Evolutionary conservation across 441 rosid species (phyloP), one percentile per base, ranked within the genome.

Genomic region (Populus trichocarpa): DNA sequence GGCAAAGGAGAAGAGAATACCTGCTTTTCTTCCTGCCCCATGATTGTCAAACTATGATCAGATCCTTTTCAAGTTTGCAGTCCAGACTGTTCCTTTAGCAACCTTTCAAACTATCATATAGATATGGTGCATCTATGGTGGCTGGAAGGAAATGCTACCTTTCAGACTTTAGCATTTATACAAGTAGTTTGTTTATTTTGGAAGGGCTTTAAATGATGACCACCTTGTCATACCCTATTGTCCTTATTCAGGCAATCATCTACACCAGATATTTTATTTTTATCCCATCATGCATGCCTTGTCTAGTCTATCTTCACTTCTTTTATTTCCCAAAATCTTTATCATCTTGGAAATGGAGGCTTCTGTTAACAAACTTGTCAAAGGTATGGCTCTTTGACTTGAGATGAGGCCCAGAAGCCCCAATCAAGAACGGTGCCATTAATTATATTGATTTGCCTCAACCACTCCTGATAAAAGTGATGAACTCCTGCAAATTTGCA

Each of bases 1-100:
- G 88, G 75, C 28, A 83, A 77, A 50, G 82, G 23, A 13, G 79
- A 61, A 23, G 69, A 25, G 64, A 50, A 4, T 50, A 36, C 66
- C 14, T 42, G 46, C 61, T 25, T 66, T 70, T 74, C 81, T 73
- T 42, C 70, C 66, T 79, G 68, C 14, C 75, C 76, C 87, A 83
- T 80, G 59, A 50, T 50, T 50, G 59, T 50, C 59, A 50, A 50
- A 16, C 6, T 0, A 46, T 46, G 32, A 30, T 30, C 32, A 30
- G 32, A 30, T 30, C 32, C 32, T 30, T 30, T 30, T 30, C 32
- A 30, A 46, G 59, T 1, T 50, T 50, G 59, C 59, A 14, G n/a
- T 5, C 12, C 59, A 50, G 16, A 14, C 2, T 50, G 2, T 1
- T 50, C n/a, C 59, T 50, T 50, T 50, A 16, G 59, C 59, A 1